Evolutionary conservation across 108 stramenopile genomes (phyloP), one percentile per base, ranked within the genome.

Genomic region (Pseudonitzschia pungens): DNA sequence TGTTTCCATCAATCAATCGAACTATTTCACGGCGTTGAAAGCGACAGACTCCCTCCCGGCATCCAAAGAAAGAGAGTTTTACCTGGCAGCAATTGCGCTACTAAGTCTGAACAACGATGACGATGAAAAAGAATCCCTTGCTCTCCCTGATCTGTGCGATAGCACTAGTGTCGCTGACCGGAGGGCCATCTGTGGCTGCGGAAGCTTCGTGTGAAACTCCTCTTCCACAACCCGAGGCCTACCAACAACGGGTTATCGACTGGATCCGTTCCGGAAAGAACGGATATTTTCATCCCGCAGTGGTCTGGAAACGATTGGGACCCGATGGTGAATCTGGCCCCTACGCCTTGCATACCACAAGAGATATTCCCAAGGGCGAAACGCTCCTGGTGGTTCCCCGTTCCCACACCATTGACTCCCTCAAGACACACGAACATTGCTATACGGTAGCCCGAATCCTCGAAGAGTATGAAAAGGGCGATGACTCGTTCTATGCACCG

Each of bases 401-500:
- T n/a, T 24, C 43, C 24, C 65, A 54, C 32, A 26, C 67, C 18
- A 26, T 78, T 7, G 65, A 26, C 24, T 76, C 68, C 15, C 24
- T 41, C 1, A 26, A 33, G n/a, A 42, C 50, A 5, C 48, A 67
- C 21, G 66, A 65, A 15, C 26, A 59, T 3, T 87, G 86, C 64
- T 18, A 20, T 5, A 72, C 77, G 0, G 69, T 77, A 15, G 48
- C 43, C 6, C 58, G 51, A n/a, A 51, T 84, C 11, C 31, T 73
- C 4, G 33, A 73, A 16, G 83, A 84, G 71, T 68, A 73, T 55
- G 44, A 62, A 44, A 59, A 80, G 31, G 88, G 88, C 15, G 84
- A 92, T 12, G 44, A 78, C 56, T 85, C 84, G 29, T 51, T 72
- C 29, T 85, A 71, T 59, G 87, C 84, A 22, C 88, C 88, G 2